Evolutionary conservation across 1,284 basidiomycete genomes (phyloP).

Genomic region (Irpex sp.): DNA sequence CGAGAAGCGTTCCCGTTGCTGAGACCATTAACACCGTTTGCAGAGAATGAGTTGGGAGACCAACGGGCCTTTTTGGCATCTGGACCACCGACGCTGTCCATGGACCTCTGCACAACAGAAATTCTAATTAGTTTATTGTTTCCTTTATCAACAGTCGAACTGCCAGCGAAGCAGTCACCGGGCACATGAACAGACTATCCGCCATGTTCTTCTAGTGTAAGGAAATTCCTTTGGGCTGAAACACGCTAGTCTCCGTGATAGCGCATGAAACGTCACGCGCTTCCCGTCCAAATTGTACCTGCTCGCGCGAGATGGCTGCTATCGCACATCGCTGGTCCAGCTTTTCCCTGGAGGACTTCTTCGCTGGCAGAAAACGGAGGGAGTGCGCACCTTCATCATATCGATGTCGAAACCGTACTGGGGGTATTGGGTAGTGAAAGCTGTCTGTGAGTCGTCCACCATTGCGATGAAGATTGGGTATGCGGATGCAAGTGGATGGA

Average conservation of each 20-base stretch:
- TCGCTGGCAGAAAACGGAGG: neutral
- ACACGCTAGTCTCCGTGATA: neutral
- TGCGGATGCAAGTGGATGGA: slow-evolving; percentile 29
- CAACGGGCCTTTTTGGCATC: slow-evolving; percentile 85
- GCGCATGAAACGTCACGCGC: neutral
- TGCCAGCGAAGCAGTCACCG: slow-evolving; percentile 1
- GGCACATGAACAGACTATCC: neutral
- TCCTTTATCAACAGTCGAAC: neutral
- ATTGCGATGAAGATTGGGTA: slow-evolving; percentile 22
- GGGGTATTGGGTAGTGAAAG: slow-evolving; percentile 61
- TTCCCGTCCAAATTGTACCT: neutral
- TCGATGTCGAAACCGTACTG: slow-evolving; percentile 74
- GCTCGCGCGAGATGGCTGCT: neutral
- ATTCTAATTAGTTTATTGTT: neutral
- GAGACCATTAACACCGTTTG: slow-evolving; percentile 36
- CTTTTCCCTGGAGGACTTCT: neutral
- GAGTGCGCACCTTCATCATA: slow-evolving; percentile 74
- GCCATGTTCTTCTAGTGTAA: neutral
- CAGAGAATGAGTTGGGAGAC: slow-evolving; percentile 64
- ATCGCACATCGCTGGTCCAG: neutral
- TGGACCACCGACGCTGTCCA: slow-evolving; percentile 76
- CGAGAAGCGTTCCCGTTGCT: slow-evolving; percentile 38
- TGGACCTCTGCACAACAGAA: slow-evolving; percentile 52
- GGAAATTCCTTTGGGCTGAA: neutral
- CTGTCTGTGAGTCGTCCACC: slow-evolving; percentile 74